A percentile compares a stretch with the other conserved stretches of the same genome.
Conservation (phyloP, 176 grass and related monocot genomes). For the Oryza glumipatula region DNA sequence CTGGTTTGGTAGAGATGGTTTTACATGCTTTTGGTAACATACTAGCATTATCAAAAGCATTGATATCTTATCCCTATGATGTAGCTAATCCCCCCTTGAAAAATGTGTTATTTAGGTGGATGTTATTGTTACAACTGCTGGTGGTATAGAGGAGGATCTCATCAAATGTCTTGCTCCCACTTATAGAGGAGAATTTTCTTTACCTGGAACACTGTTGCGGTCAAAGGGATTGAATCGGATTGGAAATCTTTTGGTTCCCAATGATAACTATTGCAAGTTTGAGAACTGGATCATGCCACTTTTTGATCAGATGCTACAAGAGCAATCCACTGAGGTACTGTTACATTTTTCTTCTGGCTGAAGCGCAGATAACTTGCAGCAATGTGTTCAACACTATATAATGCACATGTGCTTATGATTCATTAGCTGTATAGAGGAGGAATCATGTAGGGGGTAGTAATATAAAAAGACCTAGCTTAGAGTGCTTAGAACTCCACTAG, state of each 20-base stretch:
- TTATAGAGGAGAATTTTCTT: slow-evolving; percentile 82
- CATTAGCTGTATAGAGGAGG: background rate
- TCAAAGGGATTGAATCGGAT: slow-evolving; percentile 97
- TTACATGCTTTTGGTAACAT: background rate
- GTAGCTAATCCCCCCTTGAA: background rate
- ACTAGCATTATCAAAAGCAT: background rate
- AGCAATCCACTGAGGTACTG: slow-evolving; percentile 77
- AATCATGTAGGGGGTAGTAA: background rate
- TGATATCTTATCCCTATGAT: slow-evolving; percentile 2
- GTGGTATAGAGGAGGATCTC: slow-evolving; percentile 96
- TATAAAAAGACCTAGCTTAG: background rate
- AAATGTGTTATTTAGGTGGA: slow-evolving; percentile 64
- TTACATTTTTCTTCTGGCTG: background rate
- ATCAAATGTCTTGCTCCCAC: slow-evolving; percentile 94
- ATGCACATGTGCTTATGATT: background rate
- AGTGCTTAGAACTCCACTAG: slow-evolving; percentile 1
- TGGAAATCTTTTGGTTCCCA: slow-evolving; percentile 88
- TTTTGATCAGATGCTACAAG: slow-evolving; percentile 80
- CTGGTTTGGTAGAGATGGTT: slow-evolving; percentile 10
- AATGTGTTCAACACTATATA: background rate
- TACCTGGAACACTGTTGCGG: slow-evolving; percentile 67
- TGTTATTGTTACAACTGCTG: slow-evolving; percentile 94
- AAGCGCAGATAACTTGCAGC: background rate
- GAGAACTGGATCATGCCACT: slow-evolving; percentile 97
- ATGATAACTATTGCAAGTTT: slow-evolving; percentile 99